Conservation (phyloP, 2,329 filamentous ascomycete genomes). For the Falciphora oryzae region DNA sequence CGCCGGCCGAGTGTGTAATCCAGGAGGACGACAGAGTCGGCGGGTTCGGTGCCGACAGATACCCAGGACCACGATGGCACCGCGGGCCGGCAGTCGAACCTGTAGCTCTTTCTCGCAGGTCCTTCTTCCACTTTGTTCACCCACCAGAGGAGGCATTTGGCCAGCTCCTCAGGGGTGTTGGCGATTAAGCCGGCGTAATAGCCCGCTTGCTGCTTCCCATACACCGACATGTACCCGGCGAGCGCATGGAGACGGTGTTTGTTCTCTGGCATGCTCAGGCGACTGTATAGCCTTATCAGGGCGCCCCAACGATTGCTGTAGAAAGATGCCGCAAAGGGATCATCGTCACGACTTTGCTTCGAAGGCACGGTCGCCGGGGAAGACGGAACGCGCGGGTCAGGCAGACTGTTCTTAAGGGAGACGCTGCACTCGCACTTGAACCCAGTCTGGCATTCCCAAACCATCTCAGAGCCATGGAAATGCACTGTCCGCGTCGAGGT, state of each 20-base stretch:
- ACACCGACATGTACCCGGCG: not conserved
- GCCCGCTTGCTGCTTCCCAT: not conserved
- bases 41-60: slow-evolving; percentile 4
- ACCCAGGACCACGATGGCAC: slow-evolving; percentile 10
- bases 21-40: not conserved
- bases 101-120: not conserved
- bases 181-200: not conserved
- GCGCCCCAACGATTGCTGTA: not conserved
- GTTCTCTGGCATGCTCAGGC: slow-evolving; percentile 4
- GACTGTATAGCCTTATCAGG: not conserved
- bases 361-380: not conserved
- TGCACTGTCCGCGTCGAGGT: slow-evolving; percentile 3
- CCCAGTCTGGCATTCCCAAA: slow-evolving; percentile 5
- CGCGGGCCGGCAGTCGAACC: not conserved
- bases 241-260: slow-evolving; percentile 3
- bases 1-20: not conserved
- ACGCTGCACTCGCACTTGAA: slow-evolving; percentile 8
- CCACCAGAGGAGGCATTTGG: not conserved
- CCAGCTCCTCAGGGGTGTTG: not conserved
- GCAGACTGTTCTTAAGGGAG: not conserved
- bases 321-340: not conserved
- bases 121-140: not conserved
- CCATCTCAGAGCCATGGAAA: slow-evolving; percentile 7
- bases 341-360: not conserved
- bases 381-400: not conserved